Base-by-base conservation (phyloP, 371 early-diverging fungal species). In the Apophysomyces ossiformis region DNA sequence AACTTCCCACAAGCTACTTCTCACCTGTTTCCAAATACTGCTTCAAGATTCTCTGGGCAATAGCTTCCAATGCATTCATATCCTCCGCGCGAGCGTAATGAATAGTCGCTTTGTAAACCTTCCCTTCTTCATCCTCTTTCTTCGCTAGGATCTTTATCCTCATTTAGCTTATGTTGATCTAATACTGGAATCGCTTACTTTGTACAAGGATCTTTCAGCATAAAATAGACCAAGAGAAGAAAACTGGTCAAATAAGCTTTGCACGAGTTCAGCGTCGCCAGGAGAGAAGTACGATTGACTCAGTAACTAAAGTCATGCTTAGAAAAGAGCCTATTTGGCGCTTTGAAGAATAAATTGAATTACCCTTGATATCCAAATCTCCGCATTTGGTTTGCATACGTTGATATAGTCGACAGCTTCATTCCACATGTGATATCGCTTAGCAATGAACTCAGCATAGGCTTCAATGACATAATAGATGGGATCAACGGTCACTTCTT, bases 361-460 rank as follows among this genome's bases (percentile, higher is more conserved):
- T 26, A 26, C 69, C 57, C 71, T 36, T 39, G 58, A 60, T 6
- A 68, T 68, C 80, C 80, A 80, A 16, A 60, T 39, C 46, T 71
- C 75, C 11, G 64, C 63, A 36, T 79, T 76, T 7, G 60, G 38
- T 50, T 57, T 35, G 50, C 80, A 80, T 12, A 60, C 37, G 36
- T 18, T 63, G 7, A 75, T 47, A 56, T 77, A 80, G 0, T 50
- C 43, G 1, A 80, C 32, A 0, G 80, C 77, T 58, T 80, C 77
- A 9, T 66, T 64, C 75, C 73, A 73, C 73, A 80, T 69, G 9
- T 57, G 61, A 9, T 65, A 60, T 18, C 71, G 60, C 1, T 57
- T 12, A 5, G 68, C 70, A 32, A 80, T 61, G 13, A 1, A 36
- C 1, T 50, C 46, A 11, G 73, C 80, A 59, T 75, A 80, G 4